Conservation (phyloP, 177 flowering plant genomes). For the Vitis hybrid region DNA sequence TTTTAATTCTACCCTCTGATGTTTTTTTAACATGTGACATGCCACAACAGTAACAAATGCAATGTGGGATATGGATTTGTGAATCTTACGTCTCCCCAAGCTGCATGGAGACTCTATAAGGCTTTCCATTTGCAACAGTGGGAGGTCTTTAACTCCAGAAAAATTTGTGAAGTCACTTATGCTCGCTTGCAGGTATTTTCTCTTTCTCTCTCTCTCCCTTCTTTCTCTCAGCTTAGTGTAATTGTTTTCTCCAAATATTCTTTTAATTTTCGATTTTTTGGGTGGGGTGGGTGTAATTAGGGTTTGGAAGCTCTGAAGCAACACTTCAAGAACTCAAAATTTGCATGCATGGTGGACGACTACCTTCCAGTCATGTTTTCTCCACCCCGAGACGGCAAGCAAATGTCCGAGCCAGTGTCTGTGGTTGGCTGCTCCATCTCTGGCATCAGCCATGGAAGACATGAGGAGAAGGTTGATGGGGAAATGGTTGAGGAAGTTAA, state of each 20-base stretch:
- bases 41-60: constrained; percentile 75
- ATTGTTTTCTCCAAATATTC: too few species aligned
- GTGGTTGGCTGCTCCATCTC: constrained; percentile 27
- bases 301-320: constrained; percentile 86
- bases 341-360: constrained; percentile 72
- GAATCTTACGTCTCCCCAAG: constrained; percentile 85
- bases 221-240: too few species aligned
- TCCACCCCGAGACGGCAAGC: constrained; percentile 86
- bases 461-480: too few species aligned
- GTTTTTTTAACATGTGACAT: too few species aligned
- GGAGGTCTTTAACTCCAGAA: constrained; percentile 93
- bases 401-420: constrained; percentile 53
- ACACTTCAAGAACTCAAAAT: constrained; percentile 93
- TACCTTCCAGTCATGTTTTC: constrained; percentile 81
- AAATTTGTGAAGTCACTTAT: constrained; percentile 85
- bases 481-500: too few species aligned
- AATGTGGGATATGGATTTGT: constrained; percentile 98
- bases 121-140: constrained; percentile 79
- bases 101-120: constrained; percentile 78
- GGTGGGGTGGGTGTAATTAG: constrained; percentile 13
- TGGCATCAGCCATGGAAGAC: too few species aligned
- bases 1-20: too few species aligned
- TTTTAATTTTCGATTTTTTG: too few species aligned
- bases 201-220: too few species aligned
- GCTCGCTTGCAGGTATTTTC: constrained; percentile 77